phyloP scores from a whole-genome alignment of 2,329 filamentous ascomycete genomes.

The Alternaria conjuncta region DNA sequence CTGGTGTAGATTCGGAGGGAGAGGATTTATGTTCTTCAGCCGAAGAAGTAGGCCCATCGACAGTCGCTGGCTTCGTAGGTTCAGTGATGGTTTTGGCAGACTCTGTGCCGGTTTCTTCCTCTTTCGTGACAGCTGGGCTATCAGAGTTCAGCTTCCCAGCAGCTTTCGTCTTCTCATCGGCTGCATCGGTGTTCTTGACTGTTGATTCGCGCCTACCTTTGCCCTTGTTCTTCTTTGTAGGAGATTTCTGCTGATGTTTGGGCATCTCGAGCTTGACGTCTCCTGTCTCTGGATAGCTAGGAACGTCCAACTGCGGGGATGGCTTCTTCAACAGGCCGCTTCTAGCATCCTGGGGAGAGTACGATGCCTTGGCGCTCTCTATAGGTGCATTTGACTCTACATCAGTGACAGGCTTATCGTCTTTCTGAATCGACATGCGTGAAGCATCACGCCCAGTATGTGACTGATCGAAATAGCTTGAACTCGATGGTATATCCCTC shows the following conservation, averaged over 20 bases:
- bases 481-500: conserved; percentile 5
- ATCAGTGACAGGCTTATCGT: background rate
- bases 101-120: background rate
- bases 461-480: background rate
- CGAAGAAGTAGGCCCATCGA: background rate
- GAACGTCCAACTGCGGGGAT: background rate
- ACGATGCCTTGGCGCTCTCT: conserved; percentile 14
- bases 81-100: background rate
- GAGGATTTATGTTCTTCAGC: background rate
- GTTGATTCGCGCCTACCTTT: background rate
- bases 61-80: background rate
- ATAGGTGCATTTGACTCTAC: background rate
- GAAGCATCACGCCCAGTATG: background rate
- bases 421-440: conserved; percentile 1
- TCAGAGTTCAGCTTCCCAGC: background rate
- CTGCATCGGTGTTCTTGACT: background rate
- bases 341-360: conserved; percentile 48
- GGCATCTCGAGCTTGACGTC: conserved; percentile 26
- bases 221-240: conserved; percentile 9
- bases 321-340: conserved; percentile 35
- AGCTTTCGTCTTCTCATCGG: background rate
- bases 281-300: background rate
- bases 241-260: conserved; percentile 21
- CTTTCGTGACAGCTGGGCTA: background rate
- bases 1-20: background rate